Percentiles rank a stretch among this genome's conserved stretches.
Conservation (phyloP, 345 rosid species). For the Stellera chamaejasme region DNA sequence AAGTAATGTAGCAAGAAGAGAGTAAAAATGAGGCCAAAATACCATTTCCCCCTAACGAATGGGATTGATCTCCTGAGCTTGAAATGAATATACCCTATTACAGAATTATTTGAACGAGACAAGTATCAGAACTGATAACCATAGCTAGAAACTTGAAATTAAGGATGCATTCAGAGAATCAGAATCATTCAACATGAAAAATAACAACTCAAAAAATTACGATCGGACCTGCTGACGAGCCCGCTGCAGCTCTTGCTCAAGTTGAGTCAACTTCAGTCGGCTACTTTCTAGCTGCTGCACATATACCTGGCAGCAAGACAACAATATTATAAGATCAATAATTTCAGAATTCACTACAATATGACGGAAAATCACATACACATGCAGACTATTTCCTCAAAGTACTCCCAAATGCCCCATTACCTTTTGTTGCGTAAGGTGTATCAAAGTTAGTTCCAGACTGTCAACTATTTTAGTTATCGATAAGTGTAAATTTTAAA, state of each 20-base stretch:
- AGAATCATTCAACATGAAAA: constrained; percentile 5
- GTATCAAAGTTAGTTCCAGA: no score
- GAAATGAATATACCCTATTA: constrained; percentile 72
- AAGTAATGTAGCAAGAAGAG: not conserved
- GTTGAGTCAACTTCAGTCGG: constrained; percentile 75
- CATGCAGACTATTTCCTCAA: no score
- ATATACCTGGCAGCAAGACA: constrained; percentile 47
- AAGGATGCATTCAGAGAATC: not conserved
- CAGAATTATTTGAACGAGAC: constrained; percentile 4
- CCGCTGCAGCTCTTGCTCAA: constrained; percentile 92
- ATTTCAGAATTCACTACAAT: not conserved
- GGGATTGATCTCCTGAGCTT: constrained; percentile 83
- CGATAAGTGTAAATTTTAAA: no score
- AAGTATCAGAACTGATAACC: constrained; percentile 4
- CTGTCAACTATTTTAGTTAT: no score
- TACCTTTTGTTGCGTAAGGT: no score
- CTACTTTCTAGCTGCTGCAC: constrained; percentile 96
- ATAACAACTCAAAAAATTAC: constrained; percentile 10
- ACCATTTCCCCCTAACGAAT: constrained; percentile 93
- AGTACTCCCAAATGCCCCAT: no score
- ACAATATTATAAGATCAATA: not conserved
- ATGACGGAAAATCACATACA: no score
- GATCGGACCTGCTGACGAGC: constrained; percentile 82
- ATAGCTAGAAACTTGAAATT: constrained; percentile 3
- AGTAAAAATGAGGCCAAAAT: constrained; percentile 7